phyloP scores from a whole-genome alignment of 768 basidiomycete genomes.

The Leucocoprinus sp. region DNA sequence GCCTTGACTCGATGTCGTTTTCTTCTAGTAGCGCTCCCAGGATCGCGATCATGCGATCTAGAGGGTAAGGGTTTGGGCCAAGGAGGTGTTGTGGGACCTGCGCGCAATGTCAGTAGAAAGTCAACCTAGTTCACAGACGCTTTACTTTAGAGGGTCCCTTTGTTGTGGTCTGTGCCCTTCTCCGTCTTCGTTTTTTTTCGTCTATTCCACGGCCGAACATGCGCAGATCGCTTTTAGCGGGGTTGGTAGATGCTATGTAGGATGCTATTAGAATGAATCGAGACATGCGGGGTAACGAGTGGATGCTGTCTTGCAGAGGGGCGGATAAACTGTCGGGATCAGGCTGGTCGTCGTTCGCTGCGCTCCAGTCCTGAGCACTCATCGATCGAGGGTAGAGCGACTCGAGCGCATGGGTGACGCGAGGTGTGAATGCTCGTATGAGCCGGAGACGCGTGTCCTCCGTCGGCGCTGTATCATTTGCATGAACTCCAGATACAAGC shows the following conservation, averaged over 20 bases:
- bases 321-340: too few species aligned
- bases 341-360: constrained; percentile 40
- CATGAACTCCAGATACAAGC: constrained; percentile 21
- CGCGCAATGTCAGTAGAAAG: not conserved
- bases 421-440: constrained; percentile 51
- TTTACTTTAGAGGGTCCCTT: constrained; percentile 40
- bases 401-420: constrained; percentile 55
- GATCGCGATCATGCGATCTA: constrained; percentile 76
- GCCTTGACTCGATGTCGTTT: constrained; percentile 46
- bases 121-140: too few species aligned
- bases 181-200: constrained; percentile 52
- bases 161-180: constrained; percentile 27
- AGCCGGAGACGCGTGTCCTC: constrained; percentile 65
- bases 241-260: constrained; percentile 82
- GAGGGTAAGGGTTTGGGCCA: constrained; percentile 69
- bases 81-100: constrained; percentile 72
- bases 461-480: constrained; percentile 15
- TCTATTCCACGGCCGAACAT: constrained; percentile 75
- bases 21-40: constrained; percentile 73
- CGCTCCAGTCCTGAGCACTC: constrained; percentile 59
- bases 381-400: constrained; percentile 58
- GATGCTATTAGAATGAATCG: constrained; percentile 71
- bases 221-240: constrained; percentile 66
- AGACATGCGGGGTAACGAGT: constrained; percentile 52
- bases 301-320: constrained; percentile 11